Evolutionary conservation across 2,329 filamentous ascomycete species (phyloP), one percentile per base, ranked within the genome.

Genomic region (Diplocarpon mali): DNA sequence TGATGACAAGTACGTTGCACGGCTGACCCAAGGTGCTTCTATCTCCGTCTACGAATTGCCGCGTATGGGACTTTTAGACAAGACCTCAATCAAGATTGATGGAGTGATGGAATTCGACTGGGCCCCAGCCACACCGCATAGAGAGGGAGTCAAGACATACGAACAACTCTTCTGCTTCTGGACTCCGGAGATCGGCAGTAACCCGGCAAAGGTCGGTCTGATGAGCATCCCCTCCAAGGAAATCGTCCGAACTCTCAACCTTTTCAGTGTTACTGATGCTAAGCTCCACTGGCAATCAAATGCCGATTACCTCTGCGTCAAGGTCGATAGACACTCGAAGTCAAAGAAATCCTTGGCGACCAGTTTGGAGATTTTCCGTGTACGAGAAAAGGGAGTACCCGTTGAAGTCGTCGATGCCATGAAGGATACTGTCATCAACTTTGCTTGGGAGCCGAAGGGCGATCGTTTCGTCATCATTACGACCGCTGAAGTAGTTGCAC

Each of bases 251-350:
- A 93, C 90, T 4, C 77, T 95, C 62, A 98, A 98, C 64, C 78
- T 98, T 37, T 96, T 98, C 78, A 96, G 92, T 64, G 92, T 98
- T 47, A 87, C 86, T 37, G 92, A 98, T 64, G 92, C 85, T 47
- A 98, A 96, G 72, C 78, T 98, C 14, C 92, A 98, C 73, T 98
- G 92, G 92, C 92, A 98, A 69, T 95, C 88, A 3, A 87, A 95
- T 52, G 85, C 81, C 45, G 77, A 83, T 49, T 98, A 95, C 63
- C 80, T 98, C 49, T 96, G 92, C 63, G 90, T 96, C 65, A 98
- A 98, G 76, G 92, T 98, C 46, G 92, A 98, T 66, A 78, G 92
- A 54, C 92, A 98, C 73, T 95, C 88, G 65, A 98, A 98, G 70
- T 95, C 89, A 46, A 96, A 96, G 75, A 98, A 96, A 70, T 95